A percentile compares a stretch with the other conserved stretches of the same genome.
Conservation (phyloP, 2,329 filamentous ascomycete species). For the Epichloe sp. region DNA sequence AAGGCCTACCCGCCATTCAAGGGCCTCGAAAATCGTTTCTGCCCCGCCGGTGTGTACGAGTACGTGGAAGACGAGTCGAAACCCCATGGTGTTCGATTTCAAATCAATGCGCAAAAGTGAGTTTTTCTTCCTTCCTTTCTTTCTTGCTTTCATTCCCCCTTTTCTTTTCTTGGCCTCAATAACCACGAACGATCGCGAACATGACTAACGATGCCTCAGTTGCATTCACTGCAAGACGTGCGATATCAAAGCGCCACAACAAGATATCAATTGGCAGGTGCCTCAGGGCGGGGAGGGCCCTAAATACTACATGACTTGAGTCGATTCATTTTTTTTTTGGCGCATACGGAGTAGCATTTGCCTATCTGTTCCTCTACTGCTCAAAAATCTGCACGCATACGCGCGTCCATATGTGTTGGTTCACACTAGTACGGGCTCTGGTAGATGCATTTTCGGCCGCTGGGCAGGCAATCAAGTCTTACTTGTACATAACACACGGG, state of each 20-base stretch:
- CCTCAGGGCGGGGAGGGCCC: conserved; percentile 84
- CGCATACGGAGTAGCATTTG: conserved; percentile 1
- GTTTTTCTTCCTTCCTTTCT: conserved; percentile 22
- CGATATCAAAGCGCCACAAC: conserved; percentile 92
- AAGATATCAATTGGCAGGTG: conserved; percentile 96
- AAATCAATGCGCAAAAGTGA: conserved; percentile 96
- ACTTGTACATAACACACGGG: not conserved
- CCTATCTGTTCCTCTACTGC: not conserved
- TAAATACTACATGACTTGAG: conserved; percentile 57
- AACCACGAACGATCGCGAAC: not conserved
- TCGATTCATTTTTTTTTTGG: not conserved
- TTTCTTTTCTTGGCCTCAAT: no score
- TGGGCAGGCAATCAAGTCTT: not conserved
- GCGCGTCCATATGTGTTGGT: not conserved
- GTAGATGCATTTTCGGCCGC: conserved; percentile 3
- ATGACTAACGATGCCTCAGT: conserved; percentile 30
- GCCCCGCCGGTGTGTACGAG: conserved; percentile 93
- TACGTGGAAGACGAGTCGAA: conserved; percentile 89
- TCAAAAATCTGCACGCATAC: not conserved
- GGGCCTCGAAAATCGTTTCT: conserved; percentile 92
- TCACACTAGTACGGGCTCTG: not conserved
- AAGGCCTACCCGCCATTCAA: conserved; percentile 78
- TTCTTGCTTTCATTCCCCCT: not conserved
- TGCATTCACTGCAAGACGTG: conserved; percentile 99
- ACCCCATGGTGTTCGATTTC: conserved; percentile 80